Evolutionary conservation across 1,284 basidiomycete species (phyloP).

Genomic region (Mycena citricolor): DNA sequence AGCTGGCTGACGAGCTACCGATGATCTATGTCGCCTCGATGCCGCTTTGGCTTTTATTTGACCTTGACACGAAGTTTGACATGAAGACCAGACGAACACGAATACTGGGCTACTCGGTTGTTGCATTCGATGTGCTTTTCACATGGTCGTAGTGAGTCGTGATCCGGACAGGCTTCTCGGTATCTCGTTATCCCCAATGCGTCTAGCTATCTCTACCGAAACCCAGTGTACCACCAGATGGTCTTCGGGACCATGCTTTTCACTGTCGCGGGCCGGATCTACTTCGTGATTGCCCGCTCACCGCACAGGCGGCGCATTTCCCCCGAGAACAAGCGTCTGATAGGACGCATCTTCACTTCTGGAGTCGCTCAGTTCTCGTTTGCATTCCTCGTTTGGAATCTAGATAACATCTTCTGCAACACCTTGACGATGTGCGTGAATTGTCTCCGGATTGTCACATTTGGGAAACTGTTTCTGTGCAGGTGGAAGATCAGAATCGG

Average conservation of each 20-base stretch:
- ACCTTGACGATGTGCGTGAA: constrained; percentile 50
- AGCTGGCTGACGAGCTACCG: constrained; percentile 69
- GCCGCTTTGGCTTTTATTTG: constrained; percentile 54
- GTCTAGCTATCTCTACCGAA: constrained; percentile 52
- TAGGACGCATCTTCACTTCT: constrained; percentile 43
- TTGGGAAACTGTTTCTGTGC: too few species aligned
- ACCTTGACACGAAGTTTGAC: constrained; percentile 52
- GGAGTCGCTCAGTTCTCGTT: constrained; percentile 52
- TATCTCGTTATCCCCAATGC: constrained; percentile 2
- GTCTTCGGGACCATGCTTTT: constrained; percentile 59
- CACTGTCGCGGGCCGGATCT: constrained; percentile 42
- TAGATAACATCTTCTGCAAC: constrained; percentile 69
- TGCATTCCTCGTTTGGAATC: constrained; percentile 60
- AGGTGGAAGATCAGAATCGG: constrained; percentile 54
- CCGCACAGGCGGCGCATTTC: constrained; percentile 43
- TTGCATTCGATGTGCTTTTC: constrained; percentile 55
- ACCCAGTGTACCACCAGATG: constrained; percentile 67
- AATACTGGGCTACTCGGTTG: constrained; percentile 34
- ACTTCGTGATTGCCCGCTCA: constrained; percentile 49
- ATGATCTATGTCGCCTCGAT: constrained; percentile 66
- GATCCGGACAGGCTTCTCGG: neutral
- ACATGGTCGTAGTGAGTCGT: constrained; percentile 67
- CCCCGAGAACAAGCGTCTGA: constrained; percentile 37
- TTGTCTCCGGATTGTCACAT: too few species aligned
- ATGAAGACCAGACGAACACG: constrained; percentile 36